These are phyloP conservation scores for Ballota nigra DNA, from an alignment of 257 asterid genomes.

Conservation along the genomic window DNA sequence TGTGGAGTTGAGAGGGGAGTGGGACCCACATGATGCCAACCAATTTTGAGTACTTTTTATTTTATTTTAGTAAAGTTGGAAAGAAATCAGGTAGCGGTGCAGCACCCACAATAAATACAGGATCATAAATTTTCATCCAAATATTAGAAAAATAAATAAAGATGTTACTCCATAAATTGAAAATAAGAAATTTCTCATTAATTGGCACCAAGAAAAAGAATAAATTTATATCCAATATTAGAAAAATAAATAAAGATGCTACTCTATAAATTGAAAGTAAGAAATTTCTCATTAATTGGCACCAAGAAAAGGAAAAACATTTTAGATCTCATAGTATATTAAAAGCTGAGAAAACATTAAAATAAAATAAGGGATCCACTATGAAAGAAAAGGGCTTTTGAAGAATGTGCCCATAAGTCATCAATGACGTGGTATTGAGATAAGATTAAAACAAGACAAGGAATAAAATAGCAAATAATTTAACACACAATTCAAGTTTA, in stretches of 20 bases:
- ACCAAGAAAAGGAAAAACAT: background rate
- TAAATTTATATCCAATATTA: background rate
- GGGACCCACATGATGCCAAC: slow-evolving; percentile 29
- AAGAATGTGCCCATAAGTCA: background rate
- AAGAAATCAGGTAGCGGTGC: background rate
- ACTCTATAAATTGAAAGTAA: background rate
- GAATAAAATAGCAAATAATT: slow-evolving; percentile 1
- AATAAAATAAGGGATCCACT: too few species aligned
- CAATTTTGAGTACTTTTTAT: background rate
- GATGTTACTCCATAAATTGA: background rate
- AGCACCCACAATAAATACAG: background rate
- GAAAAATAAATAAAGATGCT: background rate
- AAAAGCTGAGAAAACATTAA: too few species aligned
- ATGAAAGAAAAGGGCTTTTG: too few species aligned
- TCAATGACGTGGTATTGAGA: slow-evolving; percentile 13
- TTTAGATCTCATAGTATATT: too few species aligned
- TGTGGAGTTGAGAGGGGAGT: slow-evolving; percentile 17
- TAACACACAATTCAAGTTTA: background rate
- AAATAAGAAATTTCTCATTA: background rate
- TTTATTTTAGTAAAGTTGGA: background rate
- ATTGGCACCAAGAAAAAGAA: background rate
- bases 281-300: background rate
- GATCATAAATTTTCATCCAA: background rate
- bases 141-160: background rate
- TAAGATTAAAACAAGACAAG: slow-evolving; percentile 10